phyloP scores from a whole-genome alignment of 192 early-diverging fungal genomes.

The Radiomyces spectabilis region DNA sequence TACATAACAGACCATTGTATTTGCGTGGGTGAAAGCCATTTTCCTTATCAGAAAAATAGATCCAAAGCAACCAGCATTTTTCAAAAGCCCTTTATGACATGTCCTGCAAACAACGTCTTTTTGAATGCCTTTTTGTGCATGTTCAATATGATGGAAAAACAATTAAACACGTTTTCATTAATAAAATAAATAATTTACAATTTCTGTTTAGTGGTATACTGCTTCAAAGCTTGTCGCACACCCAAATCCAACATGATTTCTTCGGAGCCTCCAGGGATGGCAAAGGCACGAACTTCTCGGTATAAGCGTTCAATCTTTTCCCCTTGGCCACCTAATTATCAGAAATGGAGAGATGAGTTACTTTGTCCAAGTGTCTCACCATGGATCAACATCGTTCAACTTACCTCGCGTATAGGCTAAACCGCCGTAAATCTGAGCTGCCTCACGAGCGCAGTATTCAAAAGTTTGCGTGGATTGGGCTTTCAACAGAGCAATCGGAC shows the following conservation, averaged over 20 bases:
- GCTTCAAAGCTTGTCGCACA: conserved; percentile 66
- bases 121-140: too few relatives aligned
- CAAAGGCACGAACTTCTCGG: conserved; percentile 77
- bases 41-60: too few relatives aligned
- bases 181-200: not conserved
- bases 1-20: too few relatives aligned
- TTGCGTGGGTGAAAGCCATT: too few relatives aligned
- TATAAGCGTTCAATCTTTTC: conserved; percentile 77
- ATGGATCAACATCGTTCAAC: not conserved
- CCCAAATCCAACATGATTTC: conserved; percentile 77
- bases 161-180: too few relatives aligned
- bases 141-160: too few relatives aligned
- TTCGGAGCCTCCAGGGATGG: conserved; percentile 83
- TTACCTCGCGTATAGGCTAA: conserved; percentile 64
- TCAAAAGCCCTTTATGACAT: too few relatives aligned
- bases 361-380: not conserved
- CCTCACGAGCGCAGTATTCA: conserved; percentile 83
- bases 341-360: too few relatives aligned
- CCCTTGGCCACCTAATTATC: conserved; percentile 54
- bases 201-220: not conserved
- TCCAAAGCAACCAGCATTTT: too few relatives aligned
- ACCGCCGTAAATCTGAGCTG: conserved; percentile 83
- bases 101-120: too few relatives aligned
- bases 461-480: conserved; percentile 79
- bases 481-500: conserved; percentile 80